A percentile compares a stretch with the other conserved stretches of the same genome.
phyloP scores from a whole-genome alignment of 2,329 filamentous ascomycete genomes.

The Pestalotiopsis sp. region DNA sequence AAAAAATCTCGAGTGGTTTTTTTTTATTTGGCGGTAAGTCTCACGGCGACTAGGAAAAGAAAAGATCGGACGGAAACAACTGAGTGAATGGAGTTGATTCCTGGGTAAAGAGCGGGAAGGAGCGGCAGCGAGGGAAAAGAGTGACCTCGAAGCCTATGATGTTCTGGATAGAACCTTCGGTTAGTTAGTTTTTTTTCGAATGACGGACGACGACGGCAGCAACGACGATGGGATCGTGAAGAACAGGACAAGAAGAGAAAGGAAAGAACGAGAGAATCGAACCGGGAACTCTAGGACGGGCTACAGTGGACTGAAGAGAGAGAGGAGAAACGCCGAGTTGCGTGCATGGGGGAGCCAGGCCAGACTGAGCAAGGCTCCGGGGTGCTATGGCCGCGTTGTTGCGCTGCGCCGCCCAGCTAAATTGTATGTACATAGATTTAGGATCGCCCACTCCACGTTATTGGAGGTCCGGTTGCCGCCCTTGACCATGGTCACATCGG shows the following conservation, averaged over 20 bases:
- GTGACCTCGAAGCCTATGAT: slow-evolving; percentile 35
- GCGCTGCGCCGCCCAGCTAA: slow-evolving; percentile 2
- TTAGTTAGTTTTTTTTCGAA: slow-evolving; percentile 21
- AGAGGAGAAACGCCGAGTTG: background rate
- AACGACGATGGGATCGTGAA: slow-evolving; percentile 35
- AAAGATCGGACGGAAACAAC: slow-evolving; percentile 48
- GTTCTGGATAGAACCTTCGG: slow-evolving; percentile 27
- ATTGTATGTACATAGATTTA: background rate
- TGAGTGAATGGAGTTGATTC: slow-evolving; percentile 48
- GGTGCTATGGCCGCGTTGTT: background rate
- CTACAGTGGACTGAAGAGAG: background rate
- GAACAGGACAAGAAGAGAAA: slow-evolving; percentile 27
- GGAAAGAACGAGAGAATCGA: slow-evolving; percentile 10
- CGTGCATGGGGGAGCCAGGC: background rate
- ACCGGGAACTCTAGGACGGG: background rate
- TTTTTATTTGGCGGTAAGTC: slow-evolving; percentile 4
- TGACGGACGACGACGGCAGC: slow-evolving; percentile 31
- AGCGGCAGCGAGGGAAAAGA: slow-evolving; percentile 26
- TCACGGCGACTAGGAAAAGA: slow-evolving; percentile 25
- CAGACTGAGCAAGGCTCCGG: background rate
- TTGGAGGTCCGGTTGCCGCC: background rate
- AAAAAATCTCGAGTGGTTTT: slow-evolving; percentile 22
- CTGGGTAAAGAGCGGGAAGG: slow-evolving; percentile 20
- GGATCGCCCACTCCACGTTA: background rate
- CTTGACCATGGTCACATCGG: slow-evolving; percentile 7